Evolutionary conservation across 306 rosid species (phyloP), one percentile per base, ranked within the genome.

Genomic region (Pachyrhizus erosus): DNA sequence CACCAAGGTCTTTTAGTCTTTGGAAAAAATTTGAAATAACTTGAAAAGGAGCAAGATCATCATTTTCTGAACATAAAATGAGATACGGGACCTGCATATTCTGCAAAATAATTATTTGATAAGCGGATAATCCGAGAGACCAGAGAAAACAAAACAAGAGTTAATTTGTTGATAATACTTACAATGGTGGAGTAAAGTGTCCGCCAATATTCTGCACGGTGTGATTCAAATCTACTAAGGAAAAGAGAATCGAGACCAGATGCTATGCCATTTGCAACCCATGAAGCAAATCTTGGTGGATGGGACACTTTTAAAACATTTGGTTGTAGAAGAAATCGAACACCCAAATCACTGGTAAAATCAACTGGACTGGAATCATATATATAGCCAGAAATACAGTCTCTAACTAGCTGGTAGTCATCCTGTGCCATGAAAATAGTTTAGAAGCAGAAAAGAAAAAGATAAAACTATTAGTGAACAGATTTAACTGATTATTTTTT

Each of bases 291-390:
- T 85, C 87, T 88, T 71, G 98, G 98, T 27, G 98, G 97, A 62
- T 83, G 91, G 57, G 97, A 87, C 69, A 89, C 86, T 90, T 92
- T 96, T 75, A 88, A 84, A 84, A 89, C 91, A 75, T 89, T 79
- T 58, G 97, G 98, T 75, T 96, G 91, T 76, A 96, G 93, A 87
- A 96, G 61, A 85, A 93, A 93, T 77, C 84, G 90, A 78, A 92
- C 91, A 58, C 98, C 99, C 83, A 96, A 65, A 90, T 96, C 97
- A 75, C 99, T 90, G 82, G 97, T 93, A 84, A 93, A 96, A 88
- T 96, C 98, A 86, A 93, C 92, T 24, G 99, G 99, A 89, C 98
- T 87, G 76, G 99, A 96, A 84, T 96, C 99, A 81, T 91, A 96
- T 72, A 96, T 96, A 75, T 88, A 82, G 80, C 98, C 97, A 75